phyloP scores from a whole-genome alignment of 129 eudicot genomes.

The Helianthus tuberosus region DNA sequence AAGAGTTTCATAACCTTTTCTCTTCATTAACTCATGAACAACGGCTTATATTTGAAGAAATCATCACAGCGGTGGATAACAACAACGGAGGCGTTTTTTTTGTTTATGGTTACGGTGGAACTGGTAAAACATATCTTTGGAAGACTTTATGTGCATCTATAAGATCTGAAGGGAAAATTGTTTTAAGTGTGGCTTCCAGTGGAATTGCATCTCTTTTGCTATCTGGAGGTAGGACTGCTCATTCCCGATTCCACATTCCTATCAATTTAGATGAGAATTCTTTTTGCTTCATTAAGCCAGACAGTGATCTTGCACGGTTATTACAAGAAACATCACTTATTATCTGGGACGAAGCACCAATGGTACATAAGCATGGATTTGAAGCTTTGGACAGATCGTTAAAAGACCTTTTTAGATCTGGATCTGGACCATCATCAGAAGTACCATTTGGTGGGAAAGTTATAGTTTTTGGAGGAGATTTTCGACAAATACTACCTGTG shows the following conservation, averaged over 20 bases:
- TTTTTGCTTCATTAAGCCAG: background rate
- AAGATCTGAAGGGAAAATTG: too few species aligned
- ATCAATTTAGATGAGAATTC: background rate
- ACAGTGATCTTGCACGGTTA: background rate
- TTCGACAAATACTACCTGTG: background rate
- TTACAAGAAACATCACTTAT: background rate
- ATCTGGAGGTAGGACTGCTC: too few species aligned
- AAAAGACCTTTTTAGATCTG: background rate
- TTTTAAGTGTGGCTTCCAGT: too few species aligned
- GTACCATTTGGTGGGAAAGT: too few species aligned
- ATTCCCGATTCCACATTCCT: too few species aligned
- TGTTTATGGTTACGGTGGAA: background rate
- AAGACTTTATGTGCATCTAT: too few species aligned
- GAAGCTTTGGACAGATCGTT: background rate
- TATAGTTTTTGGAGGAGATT: too few species aligned
- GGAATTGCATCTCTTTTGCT: too few species aligned
- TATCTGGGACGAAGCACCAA: background rate
- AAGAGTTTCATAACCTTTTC: background rate
- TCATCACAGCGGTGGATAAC: background rate
- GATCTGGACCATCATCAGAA: too few species aligned
- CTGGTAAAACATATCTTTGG: background rate
- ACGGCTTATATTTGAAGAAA: background rate
- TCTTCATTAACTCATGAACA: background rate
- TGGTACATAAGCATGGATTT: constrained; percentile 9
- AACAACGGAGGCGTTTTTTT: background rate